Conservation (phyloP, 495 filamentous ascomycete genomes). For the Neurospora sp. region DNA sequence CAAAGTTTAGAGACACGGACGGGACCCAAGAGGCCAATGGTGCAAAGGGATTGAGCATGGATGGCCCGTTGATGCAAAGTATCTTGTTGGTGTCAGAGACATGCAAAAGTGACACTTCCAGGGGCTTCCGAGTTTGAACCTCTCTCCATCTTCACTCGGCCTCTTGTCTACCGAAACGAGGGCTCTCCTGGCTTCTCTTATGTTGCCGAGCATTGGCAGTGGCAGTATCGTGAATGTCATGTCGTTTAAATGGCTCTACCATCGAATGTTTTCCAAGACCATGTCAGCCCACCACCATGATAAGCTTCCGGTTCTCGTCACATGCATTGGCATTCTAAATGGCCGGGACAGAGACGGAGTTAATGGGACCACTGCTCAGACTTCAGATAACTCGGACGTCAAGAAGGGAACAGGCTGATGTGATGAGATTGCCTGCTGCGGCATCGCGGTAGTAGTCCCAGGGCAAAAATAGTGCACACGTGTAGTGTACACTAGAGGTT, state of each 20-base stretch:
- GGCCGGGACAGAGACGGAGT: background rate
- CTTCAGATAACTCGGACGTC: background rate
- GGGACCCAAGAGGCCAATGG: background rate
- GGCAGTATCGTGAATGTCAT: background rate
- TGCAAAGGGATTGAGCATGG: background rate
- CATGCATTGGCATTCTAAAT: background rate
- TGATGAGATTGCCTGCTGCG: background rate
- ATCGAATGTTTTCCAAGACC: background rate
- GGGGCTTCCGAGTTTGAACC: background rate
- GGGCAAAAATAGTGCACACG: background rate
- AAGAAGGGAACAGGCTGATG: background rate
- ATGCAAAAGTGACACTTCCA: background rate
- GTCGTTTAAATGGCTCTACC: background rate
- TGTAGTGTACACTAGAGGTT: background rate
- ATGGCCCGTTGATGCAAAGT: background rate
- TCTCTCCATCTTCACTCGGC: background rate
- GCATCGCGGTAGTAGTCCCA: background rate
- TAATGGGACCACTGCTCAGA: background rate
- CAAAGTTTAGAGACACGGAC: background rate
- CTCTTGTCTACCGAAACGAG: background rate
- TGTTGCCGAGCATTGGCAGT: background rate
- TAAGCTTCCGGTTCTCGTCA: background rate
- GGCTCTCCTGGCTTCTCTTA: background rate
- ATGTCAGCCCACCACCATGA: background rate
- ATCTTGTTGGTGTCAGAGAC: background rate